Evolutionary conservation across 2,329 filamentous ascomycete genomes (phyloP), one percentile per base, ranked within the genome.

Genomic region (Fonsecaea nubica): DNA sequence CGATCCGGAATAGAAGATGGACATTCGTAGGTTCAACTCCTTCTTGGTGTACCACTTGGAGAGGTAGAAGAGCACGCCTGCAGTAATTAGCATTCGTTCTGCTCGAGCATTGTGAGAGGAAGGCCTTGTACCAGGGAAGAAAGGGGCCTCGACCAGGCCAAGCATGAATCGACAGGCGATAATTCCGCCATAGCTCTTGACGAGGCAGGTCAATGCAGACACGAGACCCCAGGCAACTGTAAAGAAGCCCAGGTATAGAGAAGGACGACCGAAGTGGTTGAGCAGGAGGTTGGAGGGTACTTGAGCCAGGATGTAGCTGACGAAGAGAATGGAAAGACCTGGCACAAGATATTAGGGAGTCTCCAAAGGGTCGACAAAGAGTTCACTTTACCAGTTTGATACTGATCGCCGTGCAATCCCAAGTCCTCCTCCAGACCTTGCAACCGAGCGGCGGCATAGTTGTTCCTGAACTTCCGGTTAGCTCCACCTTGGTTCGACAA

Each of bases 11-110:
- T 87, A 88, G 32, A 88, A 76, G 38, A 88, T 81, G 61, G 85
- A 85, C 71, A 87, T 87, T 42, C 71, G 63, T 61, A 79, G 78
- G 18, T 83, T 82, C 67, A 88, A 72, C 76, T 87, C 85, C 58
- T 84, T 82, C 56, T 87, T 82, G 1, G 87, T 90, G 76, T 90
- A 90, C 84, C 71, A 89, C 87, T 0, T 86, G 87, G 21, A 3
- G 79, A 90, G 80, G 54, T 89, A 86, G 52, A 89, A 80, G 10
- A 90, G 80, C 57, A 78, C 75, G 32, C 77, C 77, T 1, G 82
- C 75, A 75, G 65, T 82, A 79, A 25, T 59, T 52, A 58, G 52
- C 7, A 38, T 32, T 56, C n/a, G 1, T 45, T 33, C 1, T 9
- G 21, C 55, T n/a, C 30, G 18, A 30, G 12, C 3, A 36, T 30